Percentiles rank a stretch among this genome's conserved stretches.
phyloP scores from a whole-genome alignment of 495 filamentous ascomycete genomes.

The Platismatia glauca region DNA sequence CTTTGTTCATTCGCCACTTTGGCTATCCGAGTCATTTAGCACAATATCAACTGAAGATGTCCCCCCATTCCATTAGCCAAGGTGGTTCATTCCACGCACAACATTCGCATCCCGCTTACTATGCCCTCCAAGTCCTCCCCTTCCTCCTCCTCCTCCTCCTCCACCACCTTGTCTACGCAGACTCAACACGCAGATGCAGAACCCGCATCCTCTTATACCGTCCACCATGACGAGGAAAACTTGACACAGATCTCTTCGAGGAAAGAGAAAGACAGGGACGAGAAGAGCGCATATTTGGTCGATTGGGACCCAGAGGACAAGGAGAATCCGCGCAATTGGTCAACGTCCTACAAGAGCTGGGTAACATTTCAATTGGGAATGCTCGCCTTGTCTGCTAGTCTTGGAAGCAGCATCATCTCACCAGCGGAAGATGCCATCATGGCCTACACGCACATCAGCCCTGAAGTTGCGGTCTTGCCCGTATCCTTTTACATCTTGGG shows the following conservation, averaged over 20 bases:
- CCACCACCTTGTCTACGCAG: neutral
- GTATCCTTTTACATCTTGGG: neutral
- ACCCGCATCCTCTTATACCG: neutral
- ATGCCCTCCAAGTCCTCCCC: neutral
- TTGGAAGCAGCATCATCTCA: neutral
- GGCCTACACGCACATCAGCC: neutral
- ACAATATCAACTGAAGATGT: no score
- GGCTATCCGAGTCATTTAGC: no score
- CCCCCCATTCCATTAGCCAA: neutral
- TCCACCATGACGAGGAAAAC: neutral
- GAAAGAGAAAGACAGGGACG: neutral
- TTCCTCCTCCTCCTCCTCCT: neutral
- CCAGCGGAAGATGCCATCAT: neutral
- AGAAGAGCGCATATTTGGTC: neutral
- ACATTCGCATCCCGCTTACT: neutral
- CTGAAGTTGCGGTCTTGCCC: neutral
- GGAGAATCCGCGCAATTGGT: neutral
- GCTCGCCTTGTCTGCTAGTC: neutral
- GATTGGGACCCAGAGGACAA: neutral
- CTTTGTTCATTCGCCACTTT: no score
- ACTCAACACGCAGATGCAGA: neutral
- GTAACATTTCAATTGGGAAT: neutral
- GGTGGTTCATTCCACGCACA: neutral
- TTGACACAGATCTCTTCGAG: neutral
- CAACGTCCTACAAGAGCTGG: neutral